A percentile compares a stretch with the other conserved stretches of the same genome.
phyloP scores from a whole-genome alignment of 169 alveolate genomes.

The Plasmodium gallinaceum region DNA sequence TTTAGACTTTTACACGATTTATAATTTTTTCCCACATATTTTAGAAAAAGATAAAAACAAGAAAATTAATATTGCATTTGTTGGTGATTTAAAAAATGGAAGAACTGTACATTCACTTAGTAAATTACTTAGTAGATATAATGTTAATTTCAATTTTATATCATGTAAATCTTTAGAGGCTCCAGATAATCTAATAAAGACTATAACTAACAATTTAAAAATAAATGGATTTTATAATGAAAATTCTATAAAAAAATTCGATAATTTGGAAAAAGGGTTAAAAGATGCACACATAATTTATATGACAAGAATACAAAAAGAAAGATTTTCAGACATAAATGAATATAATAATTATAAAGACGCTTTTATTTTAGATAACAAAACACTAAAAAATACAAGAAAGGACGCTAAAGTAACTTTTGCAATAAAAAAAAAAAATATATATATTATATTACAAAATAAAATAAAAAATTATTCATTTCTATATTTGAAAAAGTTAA shows the following conservation, averaged over 20 bases:
- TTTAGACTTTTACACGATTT: slow-evolving; percentile 87
- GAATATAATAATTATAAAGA: slow-evolving; percentile 77
- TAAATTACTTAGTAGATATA: slow-evolving; percentile 83
- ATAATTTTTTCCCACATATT: slow-evolving; percentile 79
- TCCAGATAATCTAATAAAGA: slow-evolving; percentile 79
- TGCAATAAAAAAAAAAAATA: not conserved
- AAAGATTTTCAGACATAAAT: slow-evolving; percentile 78
- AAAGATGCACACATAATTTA: slow-evolving; percentile 82
- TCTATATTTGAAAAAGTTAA: not conserved
- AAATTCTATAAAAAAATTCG: slow-evolving; percentile 55
- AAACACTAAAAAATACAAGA: slow-evolving; percentile 76
- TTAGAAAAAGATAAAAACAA: slow-evolving; percentile 51
- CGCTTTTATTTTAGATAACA: slow-evolving; percentile 79
- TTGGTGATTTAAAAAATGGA: slow-evolving; percentile 89
- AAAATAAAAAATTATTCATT: slow-evolving; percentile 1
- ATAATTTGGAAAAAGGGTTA: slow-evolving; percentile 71
- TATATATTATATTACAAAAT: too few relatives aligned
- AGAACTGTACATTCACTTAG: slow-evolving; percentile 89
- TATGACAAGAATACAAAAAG: slow-evolving; percentile 88
- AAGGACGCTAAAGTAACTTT: slow-evolving; percentile 79
- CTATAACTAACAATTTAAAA: slow-evolving; percentile 46
- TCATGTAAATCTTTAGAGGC: slow-evolving; percentile 82
- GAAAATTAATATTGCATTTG: slow-evolving; percentile 80
- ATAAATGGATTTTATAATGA: slow-evolving; percentile 46
- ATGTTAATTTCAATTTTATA: slow-evolving; percentile 82